phyloP scores from a whole-genome alignment of 352 stramenopile species.

The Pythium scleroteichum region DNA sequence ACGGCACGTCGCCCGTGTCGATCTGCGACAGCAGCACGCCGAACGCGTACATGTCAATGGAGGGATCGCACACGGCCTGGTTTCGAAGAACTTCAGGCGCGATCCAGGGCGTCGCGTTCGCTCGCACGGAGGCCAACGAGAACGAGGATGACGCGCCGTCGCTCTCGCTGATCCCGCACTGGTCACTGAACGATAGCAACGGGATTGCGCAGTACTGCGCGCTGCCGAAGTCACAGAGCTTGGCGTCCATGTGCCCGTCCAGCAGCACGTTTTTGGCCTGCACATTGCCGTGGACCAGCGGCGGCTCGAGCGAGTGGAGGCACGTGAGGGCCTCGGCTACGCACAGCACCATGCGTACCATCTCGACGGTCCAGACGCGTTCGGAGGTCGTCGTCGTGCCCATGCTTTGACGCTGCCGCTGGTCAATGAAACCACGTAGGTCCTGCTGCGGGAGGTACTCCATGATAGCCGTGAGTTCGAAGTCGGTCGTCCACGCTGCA shows the following conservation, averaged over 20 bases:
- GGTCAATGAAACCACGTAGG: constrained; percentile 26
- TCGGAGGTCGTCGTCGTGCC: neutral
- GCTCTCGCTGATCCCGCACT: neutral
- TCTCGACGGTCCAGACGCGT: constrained; percentile 31
- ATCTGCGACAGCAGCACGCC: constrained; percentile 34
- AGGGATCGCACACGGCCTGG: constrained; percentile 16
- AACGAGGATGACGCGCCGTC: constrained; percentile 12
- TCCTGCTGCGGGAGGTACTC: constrained; percentile 51
- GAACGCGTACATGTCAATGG: constrained; percentile 35
- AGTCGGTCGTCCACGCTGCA: constrained; percentile 38
- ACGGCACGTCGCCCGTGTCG: constrained; percentile 31
- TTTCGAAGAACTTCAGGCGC: constrained; percentile 25
- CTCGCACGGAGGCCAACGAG: constrained; percentile 17
- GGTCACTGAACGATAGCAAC: constrained; percentile 12
- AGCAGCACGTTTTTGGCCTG: constrained; percentile 40
- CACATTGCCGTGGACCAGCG: constrained; percentile 38
- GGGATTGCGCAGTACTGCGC: constrained; percentile 30
- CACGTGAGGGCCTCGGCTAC: constrained; percentile 42
- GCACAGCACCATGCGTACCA: constrained; percentile 45
- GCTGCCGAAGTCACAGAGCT: constrained; percentile 40
- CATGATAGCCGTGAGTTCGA: constrained; percentile 41
- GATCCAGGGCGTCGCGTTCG: constrained; percentile 26
- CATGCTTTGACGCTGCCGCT: constrained; percentile 10
- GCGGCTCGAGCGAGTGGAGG: constrained; percentile 32
- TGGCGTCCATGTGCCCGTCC: constrained; percentile 32